Evolutionary conservation across 164 flowering plant genomes (phyloP).

Genomic region (Akebia trifoliata): DNA sequence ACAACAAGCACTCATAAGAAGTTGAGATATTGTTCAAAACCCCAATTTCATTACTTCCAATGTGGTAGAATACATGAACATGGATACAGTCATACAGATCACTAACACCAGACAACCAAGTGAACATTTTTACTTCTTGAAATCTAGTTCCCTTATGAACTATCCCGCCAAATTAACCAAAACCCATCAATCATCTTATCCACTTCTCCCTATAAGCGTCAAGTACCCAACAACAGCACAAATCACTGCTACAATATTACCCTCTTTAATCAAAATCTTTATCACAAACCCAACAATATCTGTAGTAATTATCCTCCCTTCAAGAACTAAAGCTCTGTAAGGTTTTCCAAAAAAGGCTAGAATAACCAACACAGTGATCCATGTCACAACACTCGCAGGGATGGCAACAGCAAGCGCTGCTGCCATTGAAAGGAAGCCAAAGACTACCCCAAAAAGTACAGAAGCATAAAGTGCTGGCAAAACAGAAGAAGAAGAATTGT

Average conservation of each 20-base stretch:
- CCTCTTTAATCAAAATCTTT: slow-evolving; percentile 37
- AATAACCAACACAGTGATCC: slow-evolving; percentile 71
- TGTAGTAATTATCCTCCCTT: slow-evolving; percentile 50
- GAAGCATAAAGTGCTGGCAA: slow-evolving; percentile 24
- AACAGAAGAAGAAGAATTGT: too few relatives aligned
- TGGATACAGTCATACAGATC: too few relatives aligned
- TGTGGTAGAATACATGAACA: too few relatives aligned
- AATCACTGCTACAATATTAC: slow-evolving; percentile 35
- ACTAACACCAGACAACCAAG: too few relatives aligned
- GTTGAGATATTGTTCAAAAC: too few relatives aligned
- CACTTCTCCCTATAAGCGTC: slow-evolving; percentile 13
- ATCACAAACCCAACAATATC: slow-evolving; percentile 46
- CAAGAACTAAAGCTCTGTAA: slow-evolving; percentile 41
- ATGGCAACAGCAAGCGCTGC: slow-evolving; percentile 36
- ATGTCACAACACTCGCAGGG: slow-evolving; percentile 54
- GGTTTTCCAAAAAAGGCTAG: slow-evolving; percentile 60
- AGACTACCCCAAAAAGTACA: slow-evolving; percentile 22
- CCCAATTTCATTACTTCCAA: too few relatives aligned
- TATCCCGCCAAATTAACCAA: too few relatives aligned
- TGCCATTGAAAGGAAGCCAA: slow-evolving; percentile 21
- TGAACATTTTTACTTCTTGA: too few relatives aligned
- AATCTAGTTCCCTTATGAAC: too few relatives aligned
- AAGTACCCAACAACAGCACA: slow-evolving; percentile 41
- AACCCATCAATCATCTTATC: slow-evolving; percentile 2
- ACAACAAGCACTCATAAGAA: too few relatives aligned